Evolutionary conservation across 305 asterid species (phyloP).

Genomic region (Coffea humblotiana): DNA sequence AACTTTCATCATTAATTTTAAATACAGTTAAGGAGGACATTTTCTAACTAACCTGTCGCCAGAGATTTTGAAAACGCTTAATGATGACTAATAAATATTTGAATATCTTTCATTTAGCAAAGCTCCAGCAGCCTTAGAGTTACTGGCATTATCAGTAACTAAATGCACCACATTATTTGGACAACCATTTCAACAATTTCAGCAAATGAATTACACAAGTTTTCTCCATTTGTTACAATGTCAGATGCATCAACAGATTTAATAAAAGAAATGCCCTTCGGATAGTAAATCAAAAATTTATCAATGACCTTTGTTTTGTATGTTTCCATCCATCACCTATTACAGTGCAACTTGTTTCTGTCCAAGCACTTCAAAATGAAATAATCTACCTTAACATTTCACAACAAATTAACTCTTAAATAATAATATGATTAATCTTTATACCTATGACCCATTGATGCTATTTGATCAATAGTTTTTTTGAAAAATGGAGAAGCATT

Average conservation of each 20-base stretch:
- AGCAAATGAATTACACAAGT: too few relatives aligned
- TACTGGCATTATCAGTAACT: not conserved
- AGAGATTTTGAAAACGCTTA: too few relatives aligned
- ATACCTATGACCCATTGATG: not conserved
- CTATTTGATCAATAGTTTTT: not conserved
- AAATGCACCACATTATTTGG: too few relatives aligned
- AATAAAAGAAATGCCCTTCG: too few relatives aligned
- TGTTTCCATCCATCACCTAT: not conserved
- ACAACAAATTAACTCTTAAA: not conserved
- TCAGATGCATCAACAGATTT: not conserved
- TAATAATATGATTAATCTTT: too few relatives aligned
- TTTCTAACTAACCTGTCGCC: too few relatives aligned
- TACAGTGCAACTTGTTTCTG: not conserved
- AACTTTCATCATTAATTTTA: too few relatives aligned
- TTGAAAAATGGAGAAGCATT: too few relatives aligned
- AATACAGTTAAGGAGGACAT: too few relatives aligned
- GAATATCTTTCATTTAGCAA: not conserved
- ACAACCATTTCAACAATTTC: too few relatives aligned
- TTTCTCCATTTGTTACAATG: too few relatives aligned
- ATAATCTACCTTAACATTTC: too few relatives aligned
- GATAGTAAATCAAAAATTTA: not conserved
- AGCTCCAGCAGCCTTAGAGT: not conserved
- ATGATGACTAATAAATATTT: not conserved
- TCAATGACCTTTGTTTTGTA: not conserved
- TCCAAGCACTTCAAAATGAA: not conserved